Conservation (phyloP, 495 filamentous ascomycete genomes). For the Trichoderma asperelloides region DNA sequence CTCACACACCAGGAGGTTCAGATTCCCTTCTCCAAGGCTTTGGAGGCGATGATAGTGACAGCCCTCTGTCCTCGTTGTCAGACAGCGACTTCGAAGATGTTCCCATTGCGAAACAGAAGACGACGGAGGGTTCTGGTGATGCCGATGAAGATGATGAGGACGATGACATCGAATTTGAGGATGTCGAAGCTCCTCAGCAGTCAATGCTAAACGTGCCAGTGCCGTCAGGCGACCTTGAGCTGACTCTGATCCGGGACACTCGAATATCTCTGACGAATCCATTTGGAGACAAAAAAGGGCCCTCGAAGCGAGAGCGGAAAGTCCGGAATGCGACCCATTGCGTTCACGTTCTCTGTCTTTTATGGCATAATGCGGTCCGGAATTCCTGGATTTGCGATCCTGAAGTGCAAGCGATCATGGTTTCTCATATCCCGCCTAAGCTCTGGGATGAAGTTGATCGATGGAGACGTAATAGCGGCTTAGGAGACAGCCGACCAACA, state of each 20-base stretch:
- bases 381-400: conserved; percentile 81
- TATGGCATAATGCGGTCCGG: conserved; percentile 81
- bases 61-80: conserved; percentile 51
- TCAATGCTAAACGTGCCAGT: conserved; percentile 15
- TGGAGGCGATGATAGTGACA: conserved; percentile 45
- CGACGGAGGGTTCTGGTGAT: conserved; percentile 14
- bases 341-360: conserved; percentile 78
- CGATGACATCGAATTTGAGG: conserved; percentile 79
- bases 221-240: conserved; percentile 54
- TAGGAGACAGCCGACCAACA: conserved; percentile 33
- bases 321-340: conserved; percentile 73
- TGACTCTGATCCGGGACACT: conserved; percentile 60
- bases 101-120: conserved; percentile 17
- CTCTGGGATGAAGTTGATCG: conserved; percentile 63
- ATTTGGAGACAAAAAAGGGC: conserved; percentile 70
- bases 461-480: conserved; percentile 60
- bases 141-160: conserved; percentile 51
- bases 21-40: conserved; percentile 38
- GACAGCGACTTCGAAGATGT: conserved; percentile 63
- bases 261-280: conserved; percentile 45
- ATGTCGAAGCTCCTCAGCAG: conserved; percentile 47
- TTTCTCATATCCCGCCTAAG: conserved; percentile 57
- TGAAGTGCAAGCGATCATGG: conserved; percentile 66
- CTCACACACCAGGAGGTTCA: conserved; percentile 29
- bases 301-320: conserved; percentile 70